These are phyloP conservation scores for Raffaelea arxii DNA, from an alignment of 2,329 filamentous ascomycete genomes.

Conservation along the genomic window DNA sequence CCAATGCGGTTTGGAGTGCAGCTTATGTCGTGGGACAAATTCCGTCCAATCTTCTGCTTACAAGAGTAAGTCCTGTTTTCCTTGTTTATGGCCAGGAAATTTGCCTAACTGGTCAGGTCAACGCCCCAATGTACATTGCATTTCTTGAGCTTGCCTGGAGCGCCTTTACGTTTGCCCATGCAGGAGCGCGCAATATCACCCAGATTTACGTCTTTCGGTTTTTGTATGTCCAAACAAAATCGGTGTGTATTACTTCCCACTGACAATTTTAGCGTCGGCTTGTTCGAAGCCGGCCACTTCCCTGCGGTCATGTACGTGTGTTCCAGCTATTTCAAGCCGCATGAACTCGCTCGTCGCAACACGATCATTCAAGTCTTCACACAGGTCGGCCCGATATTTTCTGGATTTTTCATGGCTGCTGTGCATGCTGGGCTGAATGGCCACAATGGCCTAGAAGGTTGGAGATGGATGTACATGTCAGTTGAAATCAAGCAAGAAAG, in stretches of 20 bases:
- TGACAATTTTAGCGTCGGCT: constrained; percentile 13
- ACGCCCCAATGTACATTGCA: constrained; percentile 30
- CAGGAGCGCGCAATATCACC: constrained; percentile 14
- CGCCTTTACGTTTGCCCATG: constrained; percentile 18
- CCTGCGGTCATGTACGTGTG: constrained; percentile 20
- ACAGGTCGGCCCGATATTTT: constrained; percentile 17
- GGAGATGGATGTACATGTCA: constrained; percentile 20
- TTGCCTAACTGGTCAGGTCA: constrained; percentile 37
- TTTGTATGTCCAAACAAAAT: constrained; percentile 7
- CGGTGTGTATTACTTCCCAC: not conserved
- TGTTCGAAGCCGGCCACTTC: constrained; percentile 21
- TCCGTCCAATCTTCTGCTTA: constrained; percentile 36
- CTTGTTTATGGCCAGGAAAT: constrained; percentile 50
- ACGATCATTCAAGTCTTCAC: constrained; percentile 19
- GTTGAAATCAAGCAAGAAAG: not conserved
- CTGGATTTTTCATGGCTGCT: constrained; percentile 18
- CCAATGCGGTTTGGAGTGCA: constrained; percentile 32
- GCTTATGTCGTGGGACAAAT: constrained; percentile 22
- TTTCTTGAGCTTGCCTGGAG: constrained; percentile 32
- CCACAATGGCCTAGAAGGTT: constrained; percentile 13
- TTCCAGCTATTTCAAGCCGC: constrained; percentile 21
- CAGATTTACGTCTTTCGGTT: constrained; percentile 19
- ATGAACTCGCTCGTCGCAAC: constrained; percentile 20
- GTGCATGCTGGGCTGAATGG: constrained; percentile 19
- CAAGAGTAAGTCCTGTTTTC: constrained; percentile 24